Evolutionary conservation across 306 rosid species (phyloP).

Genomic region (Prunus fruticosa): DNA sequence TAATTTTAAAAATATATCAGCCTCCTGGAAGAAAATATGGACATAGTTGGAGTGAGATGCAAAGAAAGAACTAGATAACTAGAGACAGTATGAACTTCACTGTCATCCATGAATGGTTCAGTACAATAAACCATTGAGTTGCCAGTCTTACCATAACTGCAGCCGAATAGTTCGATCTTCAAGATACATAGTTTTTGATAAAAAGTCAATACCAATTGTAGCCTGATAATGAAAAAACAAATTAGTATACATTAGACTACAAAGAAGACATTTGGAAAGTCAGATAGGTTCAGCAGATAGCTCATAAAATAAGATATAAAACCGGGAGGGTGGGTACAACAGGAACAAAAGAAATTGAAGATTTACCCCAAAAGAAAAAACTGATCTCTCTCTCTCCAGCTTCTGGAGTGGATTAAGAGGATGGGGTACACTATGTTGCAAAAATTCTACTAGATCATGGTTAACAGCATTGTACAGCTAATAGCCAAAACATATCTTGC

Average conservation of each 20-base stretch:
- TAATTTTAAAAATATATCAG: not conserved
- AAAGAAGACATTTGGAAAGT: not conserved
- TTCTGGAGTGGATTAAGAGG: not conserved
- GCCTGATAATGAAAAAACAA: constrained; percentile 29
- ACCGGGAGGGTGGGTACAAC: not conserved
- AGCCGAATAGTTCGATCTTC: constrained; percentile 56
- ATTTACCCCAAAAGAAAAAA: not conserved
- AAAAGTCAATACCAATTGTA: constrained; percentile 53
- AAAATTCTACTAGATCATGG: not conserved
- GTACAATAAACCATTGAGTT: not conserved
- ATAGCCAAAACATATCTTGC: not conserved
- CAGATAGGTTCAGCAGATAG: not conserved
- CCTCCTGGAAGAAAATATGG: not conserved
- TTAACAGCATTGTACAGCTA: too few relatives aligned
- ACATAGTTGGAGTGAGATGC: not conserved
- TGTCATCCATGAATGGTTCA: not conserved
- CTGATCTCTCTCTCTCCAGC: not conserved
- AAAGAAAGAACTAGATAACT: not conserved
- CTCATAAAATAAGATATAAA: not conserved
- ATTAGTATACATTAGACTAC: not conserved
- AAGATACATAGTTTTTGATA: constrained; percentile 59
- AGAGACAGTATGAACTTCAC: not conserved
- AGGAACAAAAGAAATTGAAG: not conserved
- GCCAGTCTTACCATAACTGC: constrained; percentile 41
- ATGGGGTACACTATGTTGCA: not conserved